A percentile compares a stretch with the other conserved stretches of the same genome.
Conservation (phyloP, 352 stramenopile genomes). For the Phytophthora sp. region DNA sequence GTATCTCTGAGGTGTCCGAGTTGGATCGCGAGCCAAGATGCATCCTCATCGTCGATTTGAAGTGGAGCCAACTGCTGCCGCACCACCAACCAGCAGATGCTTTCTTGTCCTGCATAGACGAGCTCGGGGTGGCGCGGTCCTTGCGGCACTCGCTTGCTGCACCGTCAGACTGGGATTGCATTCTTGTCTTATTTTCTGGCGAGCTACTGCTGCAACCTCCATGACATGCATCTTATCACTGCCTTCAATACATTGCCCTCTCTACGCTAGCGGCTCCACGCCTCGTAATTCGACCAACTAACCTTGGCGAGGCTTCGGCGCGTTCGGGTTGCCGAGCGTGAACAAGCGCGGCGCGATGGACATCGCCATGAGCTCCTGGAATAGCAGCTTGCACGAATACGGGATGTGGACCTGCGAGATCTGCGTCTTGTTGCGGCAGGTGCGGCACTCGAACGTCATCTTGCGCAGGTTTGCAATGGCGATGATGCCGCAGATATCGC, state of each 20-base stretch:
- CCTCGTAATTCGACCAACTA: slow-evolving; percentile 1
- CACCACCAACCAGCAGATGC: slow-evolving; percentile 24
- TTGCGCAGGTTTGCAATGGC: slow-evolving; percentile 99
- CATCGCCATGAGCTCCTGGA: slow-evolving; percentile 99
- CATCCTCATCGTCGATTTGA: slow-evolving; percentile 11
- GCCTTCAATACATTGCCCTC: not conserved
- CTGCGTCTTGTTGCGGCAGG: slow-evolving; percentile 94
- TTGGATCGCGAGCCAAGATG: not conserved
- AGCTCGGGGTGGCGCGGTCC: slow-evolving; percentile 1
- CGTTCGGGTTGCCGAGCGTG: slow-evolving; percentile 89
- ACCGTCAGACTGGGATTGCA: slow-evolving; percentile 6
- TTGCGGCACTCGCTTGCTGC: slow-evolving; percentile 14
- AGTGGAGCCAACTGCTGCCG: slow-evolving; percentile 13
- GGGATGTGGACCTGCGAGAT: slow-evolving; percentile 98
- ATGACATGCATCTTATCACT: slow-evolving; percentile 24
- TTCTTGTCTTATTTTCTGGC: slow-evolving; percentile 27
- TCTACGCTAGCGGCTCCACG: too few relatives aligned
- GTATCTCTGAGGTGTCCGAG: slow-evolving; percentile 16
- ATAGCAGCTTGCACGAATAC: slow-evolving; percentile 99
- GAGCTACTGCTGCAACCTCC: slow-evolving; percentile 20
- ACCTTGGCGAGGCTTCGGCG: slow-evolving; percentile 46
- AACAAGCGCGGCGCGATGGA: slow-evolving; percentile 99
- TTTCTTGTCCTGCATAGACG: slow-evolving; percentile 16
- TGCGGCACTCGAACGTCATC: slow-evolving; percentile 98
- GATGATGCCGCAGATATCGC: slow-evolving; percentile 98